Percentiles rank a stretch among this genome's conserved stretches.
Conservation (phyloP, 2,329 filamentous ascomycete species). For the Sclerotinia glacialis region DNA sequence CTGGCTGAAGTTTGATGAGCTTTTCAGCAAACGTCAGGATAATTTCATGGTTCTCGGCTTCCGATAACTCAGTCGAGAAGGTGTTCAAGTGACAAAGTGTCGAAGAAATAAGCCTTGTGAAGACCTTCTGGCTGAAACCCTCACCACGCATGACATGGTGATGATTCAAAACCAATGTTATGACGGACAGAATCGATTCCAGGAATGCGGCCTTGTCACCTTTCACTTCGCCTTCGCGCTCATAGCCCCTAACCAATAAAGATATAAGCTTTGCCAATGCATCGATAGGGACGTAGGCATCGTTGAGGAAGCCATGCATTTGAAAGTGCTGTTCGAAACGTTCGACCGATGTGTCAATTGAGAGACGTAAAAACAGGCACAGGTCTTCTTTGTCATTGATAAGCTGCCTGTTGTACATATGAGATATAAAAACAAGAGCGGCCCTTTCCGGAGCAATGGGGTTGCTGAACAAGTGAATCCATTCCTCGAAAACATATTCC, state of each 20-base stretch:
- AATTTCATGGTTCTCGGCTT: conserved; percentile 65
- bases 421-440: conserved; percentile 73
- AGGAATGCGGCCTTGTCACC: conserved; percentile 68
- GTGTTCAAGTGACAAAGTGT: conserved; percentile 72
- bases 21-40: conserved; percentile 68
- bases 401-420: conserved; percentile 72
- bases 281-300: conserved; percentile 65
- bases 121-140: conserved; percentile 80
- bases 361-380: conserved; percentile 73
- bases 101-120: conserved; percentile 84
- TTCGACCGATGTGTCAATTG: conserved; percentile 75
- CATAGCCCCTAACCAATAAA: conserved; percentile 69
- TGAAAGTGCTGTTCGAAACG: conserved; percentile 70
- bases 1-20: conserved; percentile 71
- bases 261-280: conserved; percentile 78
- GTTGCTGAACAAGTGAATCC: conserved; percentile 79
- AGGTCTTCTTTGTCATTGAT: conserved; percentile 75
- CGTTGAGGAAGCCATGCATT: conserved; percentile 56
- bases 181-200: conserved; percentile 73
- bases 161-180: conserved; percentile 77
- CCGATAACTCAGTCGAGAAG: conserved; percentile 55
- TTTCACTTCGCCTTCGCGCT: conserved; percentile 56
- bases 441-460: conserved; percentile 72
- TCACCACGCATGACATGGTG: conserved; percentile 80
- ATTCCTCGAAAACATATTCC: conserved; percentile 95